Percentiles rank a stretch among this genome's conserved stretches.
phyloP scores from a whole-genome alignment of 2,329 filamentous ascomycete species.

The Pezicula rhizophila region DNA sequence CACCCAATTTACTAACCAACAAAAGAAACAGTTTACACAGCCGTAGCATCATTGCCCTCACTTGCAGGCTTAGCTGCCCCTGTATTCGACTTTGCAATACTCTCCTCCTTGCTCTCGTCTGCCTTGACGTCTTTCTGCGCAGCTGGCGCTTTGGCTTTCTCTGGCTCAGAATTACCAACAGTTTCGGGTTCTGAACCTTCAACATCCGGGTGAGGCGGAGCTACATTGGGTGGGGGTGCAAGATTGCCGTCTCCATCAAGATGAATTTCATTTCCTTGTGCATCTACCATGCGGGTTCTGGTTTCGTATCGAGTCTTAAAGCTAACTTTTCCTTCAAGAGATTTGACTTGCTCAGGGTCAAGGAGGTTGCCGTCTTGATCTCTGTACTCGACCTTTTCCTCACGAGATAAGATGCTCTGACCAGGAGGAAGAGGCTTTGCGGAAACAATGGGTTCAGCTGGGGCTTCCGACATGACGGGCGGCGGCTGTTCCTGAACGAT shows the following conservation, averaged over 20 bases:
- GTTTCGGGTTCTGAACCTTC: conserved; percentile 57
- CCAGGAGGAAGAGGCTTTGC: conserved; percentile 13
- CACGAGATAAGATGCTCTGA: conserved; percentile 36
- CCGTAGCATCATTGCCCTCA: conserved; percentile 52
- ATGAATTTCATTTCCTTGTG: conserved; percentile 66
- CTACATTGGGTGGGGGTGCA: conserved; percentile 24
- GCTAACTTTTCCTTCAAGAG: conserved; percentile 84
- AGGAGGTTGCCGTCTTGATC: conserved; percentile 91
- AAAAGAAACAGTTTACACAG: conserved; percentile 12
- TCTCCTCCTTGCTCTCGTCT: conserved; percentile 54
- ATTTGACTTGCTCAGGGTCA: conserved; percentile 74
- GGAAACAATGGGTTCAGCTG: conserved; percentile 15
- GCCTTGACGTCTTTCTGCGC: conserved; percentile 36
- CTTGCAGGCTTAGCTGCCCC: conserved; percentile 54
- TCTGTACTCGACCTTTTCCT: conserved; percentile 88
- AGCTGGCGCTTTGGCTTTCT: conserved; percentile 32
- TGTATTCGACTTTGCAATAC: conserved; percentile 38
- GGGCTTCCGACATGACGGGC: conserved; percentile 24
- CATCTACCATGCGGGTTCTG: conserved; percentile 78
- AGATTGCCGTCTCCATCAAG: conserved; percentile 13
- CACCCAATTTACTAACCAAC: neutral
- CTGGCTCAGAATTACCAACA: conserved; percentile 30
- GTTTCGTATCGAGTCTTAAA: conserved; percentile 97
- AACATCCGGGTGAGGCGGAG: conserved; percentile 33
- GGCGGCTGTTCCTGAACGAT: conserved; percentile 17